Conservation (phyloP, 306 rosid species). For the Cajanus cajan region DNA sequence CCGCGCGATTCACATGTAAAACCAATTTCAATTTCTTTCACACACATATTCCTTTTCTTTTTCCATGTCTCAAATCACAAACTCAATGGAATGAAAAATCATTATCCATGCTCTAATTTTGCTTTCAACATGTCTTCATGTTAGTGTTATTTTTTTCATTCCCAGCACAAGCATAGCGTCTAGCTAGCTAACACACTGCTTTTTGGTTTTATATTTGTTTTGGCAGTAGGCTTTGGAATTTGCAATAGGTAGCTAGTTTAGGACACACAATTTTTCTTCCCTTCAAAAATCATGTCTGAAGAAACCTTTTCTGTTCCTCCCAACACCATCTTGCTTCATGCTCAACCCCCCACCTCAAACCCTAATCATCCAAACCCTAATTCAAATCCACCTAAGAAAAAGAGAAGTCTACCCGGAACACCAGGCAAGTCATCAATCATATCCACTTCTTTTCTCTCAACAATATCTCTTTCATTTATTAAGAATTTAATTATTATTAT, state of each 20-base stretch:
- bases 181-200: background rate
- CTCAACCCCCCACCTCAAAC: slow-evolving; percentile 41
- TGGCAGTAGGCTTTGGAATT: slow-evolving; percentile 28
- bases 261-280: slow-evolving; percentile 27
- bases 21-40: slow-evolving; percentile 16
- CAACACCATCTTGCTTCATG: slow-evolving; percentile 37
- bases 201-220: slow-evolving; percentile 30
- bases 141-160: background rate
- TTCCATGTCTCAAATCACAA: background rate
- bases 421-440: slow-evolving; percentile 63
- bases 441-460: background rate
- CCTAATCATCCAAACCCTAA: slow-evolving; percentile 54
- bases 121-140: background rate
- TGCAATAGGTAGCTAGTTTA: slow-evolving; percentile 30
- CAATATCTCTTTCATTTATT: background rate
- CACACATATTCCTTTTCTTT: background rate
- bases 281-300: slow-evolving; percentile 38
- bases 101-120: background rate
- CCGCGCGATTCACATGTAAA: slow-evolving; percentile 35
- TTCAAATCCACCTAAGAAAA: slow-evolving; percentile 58
- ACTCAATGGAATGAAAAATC: background rate
- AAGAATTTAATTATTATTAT: background rate
- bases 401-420: slow-evolving; percentile 78
- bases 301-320: slow-evolving; percentile 37
- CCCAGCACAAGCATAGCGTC: slow-evolving; percentile 14